Evolutionary conservation across 2,329 filamentous ascomycete genomes (phyloP).

Genomic region (Colletotrichum nymphaeae): DNA sequence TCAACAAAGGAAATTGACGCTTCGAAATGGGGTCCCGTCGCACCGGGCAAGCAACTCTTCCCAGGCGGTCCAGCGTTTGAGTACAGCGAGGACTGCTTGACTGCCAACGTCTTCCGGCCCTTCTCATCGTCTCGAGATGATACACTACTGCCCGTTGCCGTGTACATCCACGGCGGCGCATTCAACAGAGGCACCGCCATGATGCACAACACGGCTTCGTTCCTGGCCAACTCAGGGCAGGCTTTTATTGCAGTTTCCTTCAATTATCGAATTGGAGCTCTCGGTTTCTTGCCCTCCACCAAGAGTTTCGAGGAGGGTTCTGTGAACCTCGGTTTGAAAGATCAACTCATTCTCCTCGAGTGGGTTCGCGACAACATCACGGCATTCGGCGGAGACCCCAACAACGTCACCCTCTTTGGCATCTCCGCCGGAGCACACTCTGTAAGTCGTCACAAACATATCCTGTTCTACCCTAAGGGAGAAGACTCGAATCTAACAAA

Average conservation of each 20-base stretch:
- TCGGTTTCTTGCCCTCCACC: conserved; percentile 75
- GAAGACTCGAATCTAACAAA: not conserved
- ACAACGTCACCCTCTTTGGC: conserved; percentile 71
- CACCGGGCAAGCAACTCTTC: conserved; percentile 45
- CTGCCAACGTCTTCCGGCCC: conserved; percentile 63
- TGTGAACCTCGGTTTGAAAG: conserved; percentile 73
- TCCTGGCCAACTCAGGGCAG: conserved; percentile 66
- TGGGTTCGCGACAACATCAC: conserved; percentile 72
- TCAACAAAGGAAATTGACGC: conserved; percentile 45
- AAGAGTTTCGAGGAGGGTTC: conserved; percentile 64
- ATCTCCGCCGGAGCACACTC: conserved; percentile 72
- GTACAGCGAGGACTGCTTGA: conserved; percentile 63
- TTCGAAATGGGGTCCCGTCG: conserved; percentile 50
- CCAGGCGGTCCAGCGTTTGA: conserved; percentile 41
- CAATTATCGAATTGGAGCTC: conserved; percentile 72
- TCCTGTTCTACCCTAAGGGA: not conserved
- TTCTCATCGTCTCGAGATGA: not conserved
- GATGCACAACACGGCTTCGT: conserved; percentile 70
- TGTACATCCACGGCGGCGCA: conserved; percentile 73
- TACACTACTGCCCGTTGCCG: conserved; percentile 55
- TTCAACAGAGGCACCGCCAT: conserved; percentile 67
- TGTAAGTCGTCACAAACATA: conserved; percentile 43
- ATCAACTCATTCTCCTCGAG: conserved; percentile 68
- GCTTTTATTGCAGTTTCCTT: conserved; percentile 69
- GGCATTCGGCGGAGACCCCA: conserved; percentile 69